phyloP scores from a whole-genome alignment of 495 filamentous ascomycete genomes.

The Penicillium maclennaniae region DNA sequence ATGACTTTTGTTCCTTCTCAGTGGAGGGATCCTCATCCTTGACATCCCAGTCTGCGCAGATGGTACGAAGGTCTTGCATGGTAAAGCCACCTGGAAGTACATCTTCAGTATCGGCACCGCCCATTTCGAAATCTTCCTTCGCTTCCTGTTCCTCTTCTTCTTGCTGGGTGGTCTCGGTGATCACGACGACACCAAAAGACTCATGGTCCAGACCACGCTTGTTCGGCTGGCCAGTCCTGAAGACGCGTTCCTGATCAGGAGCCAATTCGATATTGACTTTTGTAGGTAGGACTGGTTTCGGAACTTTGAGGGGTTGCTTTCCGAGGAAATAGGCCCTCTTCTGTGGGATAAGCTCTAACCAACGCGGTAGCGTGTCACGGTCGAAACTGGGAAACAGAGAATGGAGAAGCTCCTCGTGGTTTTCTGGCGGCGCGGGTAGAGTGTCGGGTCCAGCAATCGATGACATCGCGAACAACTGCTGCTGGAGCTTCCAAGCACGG shows the following conservation, averaged over 20 bases:
- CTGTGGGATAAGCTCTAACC: slow-evolving; percentile 69
- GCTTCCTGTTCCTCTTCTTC: slow-evolving; percentile 55
- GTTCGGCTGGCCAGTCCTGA: slow-evolving; percentile 58
- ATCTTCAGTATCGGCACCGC: slow-evolving; percentile 52
- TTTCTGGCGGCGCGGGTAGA: slow-evolving; percentile 57
- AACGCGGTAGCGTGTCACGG: slow-evolving; percentile 58
- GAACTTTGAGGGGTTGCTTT: slow-evolving; percentile 66
- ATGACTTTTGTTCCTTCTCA: slow-evolving; percentile 28
- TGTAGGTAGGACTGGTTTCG: slow-evolving; percentile 76
- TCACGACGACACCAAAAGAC: slow-evolving; percentile 52
- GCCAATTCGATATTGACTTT: slow-evolving; percentile 84
- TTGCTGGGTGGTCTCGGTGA: slow-evolving; percentile 50
- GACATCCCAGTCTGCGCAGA: slow-evolving; percentile 80
- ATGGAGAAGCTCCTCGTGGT: slow-evolving; percentile 62
- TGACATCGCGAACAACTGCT: slow-evolving; percentile 50
- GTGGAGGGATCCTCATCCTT: slow-evolving; percentile 40
- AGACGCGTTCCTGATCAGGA: slow-evolving; percentile 74
- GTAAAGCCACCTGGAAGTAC: slow-evolving; percentile 57
- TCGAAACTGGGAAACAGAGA: slow-evolving; percentile 69
- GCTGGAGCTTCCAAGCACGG: slow-evolving; percentile 49
- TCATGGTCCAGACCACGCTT: slow-evolving; percentile 57
- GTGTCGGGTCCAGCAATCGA: slow-evolving; percentile 32
- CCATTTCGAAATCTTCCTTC: slow-evolving; percentile 54
- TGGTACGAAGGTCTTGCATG: slow-evolving; percentile 68
- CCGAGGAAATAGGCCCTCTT: slow-evolving; percentile 67